Percentiles rank a stretch among this genome's conserved stretches.
phyloP scores from a whole-genome alignment of 768 basidiomycete species.

The Serendipita sp. region DNA sequence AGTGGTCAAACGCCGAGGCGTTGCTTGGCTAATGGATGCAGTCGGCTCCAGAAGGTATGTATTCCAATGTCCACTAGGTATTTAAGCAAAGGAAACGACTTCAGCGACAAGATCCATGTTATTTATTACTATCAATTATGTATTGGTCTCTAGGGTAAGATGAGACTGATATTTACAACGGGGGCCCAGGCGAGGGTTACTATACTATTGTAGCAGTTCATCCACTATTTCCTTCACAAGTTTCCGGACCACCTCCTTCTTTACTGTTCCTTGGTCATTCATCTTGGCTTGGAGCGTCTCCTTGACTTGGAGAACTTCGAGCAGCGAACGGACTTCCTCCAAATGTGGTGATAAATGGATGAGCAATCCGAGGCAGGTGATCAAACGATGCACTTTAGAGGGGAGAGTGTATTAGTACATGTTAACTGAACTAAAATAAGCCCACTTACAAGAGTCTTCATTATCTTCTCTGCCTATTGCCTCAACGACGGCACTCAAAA shows the following conservation, averaged over 20 bases:
- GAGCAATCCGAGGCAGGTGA: constrained; percentile 61
- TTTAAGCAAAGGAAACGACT: too few species aligned
- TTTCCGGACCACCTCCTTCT: constrained; percentile 44
- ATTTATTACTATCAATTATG: too few species aligned
- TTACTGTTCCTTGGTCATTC: constrained; percentile 32
- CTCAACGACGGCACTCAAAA: constrained; percentile 69
- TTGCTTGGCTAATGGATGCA: too few species aligned
- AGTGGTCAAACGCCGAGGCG: too few species aligned
- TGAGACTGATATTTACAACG: too few species aligned
- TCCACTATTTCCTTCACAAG: constrained; percentile 49
- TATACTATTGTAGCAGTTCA: constrained; percentile 1
- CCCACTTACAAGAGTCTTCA: constrained; percentile 62
- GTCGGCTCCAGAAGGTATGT: too few species aligned
- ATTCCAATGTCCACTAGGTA: too few species aligned
- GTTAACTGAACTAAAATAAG: constrained; percentile 1
- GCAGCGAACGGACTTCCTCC: constrained; percentile 34
- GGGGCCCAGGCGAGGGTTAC: too few species aligned
- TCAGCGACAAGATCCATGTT: too few species aligned
- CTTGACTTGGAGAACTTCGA: constrained; percentile 55
- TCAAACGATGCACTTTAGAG: constrained; percentile 57
- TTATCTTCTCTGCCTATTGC: constrained; percentile 55
- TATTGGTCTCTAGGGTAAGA: too few species aligned
- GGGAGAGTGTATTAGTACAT: background rate
- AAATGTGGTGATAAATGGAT: constrained; percentile 60
- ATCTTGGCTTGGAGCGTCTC: constrained; percentile 44